Percentiles rank a stretch among this genome's conserved stretches.
phyloP scores from a whole-genome alignment of 2,329 filamentous ascomycete species.

The Sclerotinia subarctica region DNA sequence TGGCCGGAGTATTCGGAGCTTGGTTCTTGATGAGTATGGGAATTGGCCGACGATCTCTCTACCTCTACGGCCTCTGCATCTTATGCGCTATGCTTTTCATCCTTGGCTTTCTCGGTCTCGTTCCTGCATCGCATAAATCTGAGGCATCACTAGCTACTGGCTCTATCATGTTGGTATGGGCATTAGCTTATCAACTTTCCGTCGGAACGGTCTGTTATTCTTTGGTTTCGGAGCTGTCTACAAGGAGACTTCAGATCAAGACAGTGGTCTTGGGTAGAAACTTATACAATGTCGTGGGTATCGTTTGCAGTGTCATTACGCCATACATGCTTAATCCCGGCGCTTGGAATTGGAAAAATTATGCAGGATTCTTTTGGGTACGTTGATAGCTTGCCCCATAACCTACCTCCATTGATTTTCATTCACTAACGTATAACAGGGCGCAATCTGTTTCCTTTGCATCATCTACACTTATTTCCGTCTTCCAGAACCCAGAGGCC shows the following conservation, averaged over 20 bases:
- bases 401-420: neutral
- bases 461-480: constrained; percentile 74
- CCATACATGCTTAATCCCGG: constrained; percentile 91
- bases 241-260: constrained; percentile 82
- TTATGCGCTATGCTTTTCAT: constrained; percentile 64
- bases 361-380: constrained; percentile 66
- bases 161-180: constrained; percentile 76
- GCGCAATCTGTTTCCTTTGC: constrained; percentile 59
- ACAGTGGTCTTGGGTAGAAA: constrained; percentile 84
- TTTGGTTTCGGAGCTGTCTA: constrained; percentile 79
- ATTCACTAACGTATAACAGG: neutral
- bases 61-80: constrained; percentile 48
- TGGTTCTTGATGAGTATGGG: constrained; percentile 47
- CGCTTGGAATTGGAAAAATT: constrained; percentile 87
- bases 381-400: constrained; percentile 39
- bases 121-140: constrained; percentile 31
- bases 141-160: constrained; percentile 36
- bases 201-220: constrained; percentile 91
- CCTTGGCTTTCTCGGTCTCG: constrained; percentile 65
- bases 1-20: constrained; percentile 52
- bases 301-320: constrained; percentile 76
- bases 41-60: constrained; percentile 51
- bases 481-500: constrained; percentile 73
- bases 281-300: constrained; percentile 68
- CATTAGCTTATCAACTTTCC: constrained; percentile 78